Base-by-base conservation (phyloP, 225 moss, liverwort and hornwort species). In the Sphagnum contortum region DNA sequence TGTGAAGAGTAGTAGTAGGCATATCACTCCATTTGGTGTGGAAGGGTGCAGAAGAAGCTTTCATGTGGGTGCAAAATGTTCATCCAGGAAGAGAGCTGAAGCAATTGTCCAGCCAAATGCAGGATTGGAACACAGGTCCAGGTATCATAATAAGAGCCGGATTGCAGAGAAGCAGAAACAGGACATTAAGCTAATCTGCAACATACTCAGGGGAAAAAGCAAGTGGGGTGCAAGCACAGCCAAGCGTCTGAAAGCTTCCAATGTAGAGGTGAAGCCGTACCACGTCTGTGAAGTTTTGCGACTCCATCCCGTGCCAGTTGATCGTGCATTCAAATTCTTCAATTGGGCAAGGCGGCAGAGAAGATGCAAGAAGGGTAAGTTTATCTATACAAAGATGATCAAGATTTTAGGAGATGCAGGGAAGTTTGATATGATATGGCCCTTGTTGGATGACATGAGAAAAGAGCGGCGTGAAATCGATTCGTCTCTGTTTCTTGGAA, bases 291-390 rank as follows among this genome's bases (percentile, higher is more conserved):
- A 82, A 73, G 71, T 82, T 54, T 51, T 82, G 51, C 66, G 79
- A 10, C 62, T 57, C 1, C 79, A 82, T 53, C 73, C 60, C 11
- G 70, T 44, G 50, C 53, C 75, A 14, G 61, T 79, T 6, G 82
- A 82, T 57, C 49, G 68, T 46, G 81, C 83, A 6, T 86, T 87
- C 77, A 86, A 81, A 44, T 93, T 93, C 68, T 93, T 90, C 65
- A 85, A 86, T 49, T 90, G 92, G 92, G 87, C 90, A 45, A 89
- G 85, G 67, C 88, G 80, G 72, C 88, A 93, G 66, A 86, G 81
- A 81, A 76, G 74, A 0, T 93, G 81, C 76, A 86, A 75, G 73
- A 83, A 81, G 44, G 86, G 85, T 3, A 69, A 68, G 44, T 89
- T 83, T 65, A 84, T 88, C 49, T 93, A 85, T 67, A 86, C 87